Percentiles rank a stretch among this genome's conserved stretches.
Evolutionary conservation across 331 rosid species (phyloP).

Genomic region (Malus hybrid): DNA sequence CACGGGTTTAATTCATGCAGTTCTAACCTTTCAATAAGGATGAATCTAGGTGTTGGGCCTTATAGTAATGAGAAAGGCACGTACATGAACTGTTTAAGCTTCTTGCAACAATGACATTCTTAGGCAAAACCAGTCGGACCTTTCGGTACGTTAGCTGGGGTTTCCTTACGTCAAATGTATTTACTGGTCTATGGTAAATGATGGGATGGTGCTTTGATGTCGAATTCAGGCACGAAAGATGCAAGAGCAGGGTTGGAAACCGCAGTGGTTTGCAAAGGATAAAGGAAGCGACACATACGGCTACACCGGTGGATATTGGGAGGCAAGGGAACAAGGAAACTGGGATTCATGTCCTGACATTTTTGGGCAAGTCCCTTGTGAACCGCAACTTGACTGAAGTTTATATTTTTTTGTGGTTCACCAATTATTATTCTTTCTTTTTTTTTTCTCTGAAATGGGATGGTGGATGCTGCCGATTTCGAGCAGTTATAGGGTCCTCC

Average conservation of each 20-base stretch:
- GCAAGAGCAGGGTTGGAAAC: slow-evolving; percentile 98
- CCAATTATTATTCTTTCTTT: slow-evolving; percentile 33
- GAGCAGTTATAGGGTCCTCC: slow-evolving; percentile 17
- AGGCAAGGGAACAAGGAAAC: slow-evolving; percentile 53
- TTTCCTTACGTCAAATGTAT: neutral
- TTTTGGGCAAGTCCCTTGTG: slow-evolving; percentile 71
- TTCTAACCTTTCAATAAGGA: too few species aligned
- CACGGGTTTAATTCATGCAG: too few species aligned
- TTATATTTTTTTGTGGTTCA: neutral
- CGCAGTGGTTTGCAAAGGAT: slow-evolving; percentile 81
- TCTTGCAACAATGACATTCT: neutral
- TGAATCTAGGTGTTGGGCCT: too few species aligned
- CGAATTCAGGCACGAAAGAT: slow-evolving; percentile 74
- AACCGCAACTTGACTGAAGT: slow-evolving; percentile 49
- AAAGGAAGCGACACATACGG: slow-evolving; percentile 66
- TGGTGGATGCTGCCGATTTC: slow-evolving; percentile 1
- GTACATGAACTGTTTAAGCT: neutral
- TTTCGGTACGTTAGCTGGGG: neutral
- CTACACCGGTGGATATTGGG: slow-evolving; percentile 88
- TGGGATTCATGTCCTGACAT: slow-evolving; percentile 95
- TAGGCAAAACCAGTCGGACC: neutral
- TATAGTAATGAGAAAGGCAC: neutral
- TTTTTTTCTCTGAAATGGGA: slow-evolving; percentile 14
- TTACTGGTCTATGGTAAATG: neutral
- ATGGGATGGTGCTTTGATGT: slow-evolving; percentile 17